Percentiles rank a stretch among this genome's conserved stretches.
Conservation (phyloP, 2,329 filamentous ascomycete genomes). For the Sclerotinia sclerotiorum region DNA sequence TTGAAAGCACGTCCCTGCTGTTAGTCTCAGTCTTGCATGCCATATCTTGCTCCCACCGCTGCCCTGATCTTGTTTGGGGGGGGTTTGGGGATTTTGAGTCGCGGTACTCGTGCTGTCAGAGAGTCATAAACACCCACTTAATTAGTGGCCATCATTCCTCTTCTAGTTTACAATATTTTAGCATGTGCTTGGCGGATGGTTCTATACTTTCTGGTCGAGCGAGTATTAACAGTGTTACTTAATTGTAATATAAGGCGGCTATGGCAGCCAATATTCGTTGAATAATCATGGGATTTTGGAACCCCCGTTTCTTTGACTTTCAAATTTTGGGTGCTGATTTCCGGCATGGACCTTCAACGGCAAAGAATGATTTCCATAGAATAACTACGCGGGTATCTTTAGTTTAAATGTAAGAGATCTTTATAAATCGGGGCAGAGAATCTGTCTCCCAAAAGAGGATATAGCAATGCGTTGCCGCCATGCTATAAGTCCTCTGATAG, state of each 20-base stretch:
- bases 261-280: too few relatives aligned
- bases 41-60: accelerated
- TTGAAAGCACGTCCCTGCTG: not conserved
- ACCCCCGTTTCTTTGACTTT: too few relatives aligned
- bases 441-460: not conserved
- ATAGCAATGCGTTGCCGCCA: not conserved
- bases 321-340: too few relatives aligned
- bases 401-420: not conserved
- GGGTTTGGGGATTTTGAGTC: not conserved
- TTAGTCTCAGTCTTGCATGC: not conserved
- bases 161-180: too few relatives aligned
- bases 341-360: too few relatives aligned
- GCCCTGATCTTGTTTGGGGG: not conserved
- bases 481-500: not conserved
- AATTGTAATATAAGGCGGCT: not conserved
- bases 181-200: too few relatives aligned
- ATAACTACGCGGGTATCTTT: too few relatives aligned
- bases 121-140: too few relatives aligned
- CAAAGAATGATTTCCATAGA: too few relatives aligned
- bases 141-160: too few relatives aligned
- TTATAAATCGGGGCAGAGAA: not conserved
- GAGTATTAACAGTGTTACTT: not conserved
- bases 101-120: not conserved
- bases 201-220: too few relatives aligned
- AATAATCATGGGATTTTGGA: too few relatives aligned